phyloP scores from a whole-genome alignment of 495 filamentous ascomycete genomes.

The Polyplosphaeria fusca region DNA sequence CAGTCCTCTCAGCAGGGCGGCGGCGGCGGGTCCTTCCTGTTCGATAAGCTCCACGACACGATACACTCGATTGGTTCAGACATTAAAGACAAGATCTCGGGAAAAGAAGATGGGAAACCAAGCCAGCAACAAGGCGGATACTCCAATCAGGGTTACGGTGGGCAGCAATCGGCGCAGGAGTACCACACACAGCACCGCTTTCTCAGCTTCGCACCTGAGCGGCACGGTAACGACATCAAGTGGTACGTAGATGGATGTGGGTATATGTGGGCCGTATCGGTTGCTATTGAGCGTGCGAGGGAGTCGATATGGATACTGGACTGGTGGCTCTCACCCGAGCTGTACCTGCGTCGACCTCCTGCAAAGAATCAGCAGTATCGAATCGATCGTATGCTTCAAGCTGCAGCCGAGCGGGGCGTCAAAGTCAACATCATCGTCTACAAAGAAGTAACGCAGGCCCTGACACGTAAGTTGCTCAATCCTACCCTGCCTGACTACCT shows the following conservation, averaged over 20 bases:
- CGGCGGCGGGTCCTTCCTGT: constrained; percentile 47
- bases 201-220: constrained; percentile 73
- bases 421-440: constrained; percentile 89
- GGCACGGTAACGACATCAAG: constrained; percentile 66
- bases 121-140: constrained; percentile 13
- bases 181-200: constrained; percentile 61
- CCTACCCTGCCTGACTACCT: constrained; percentile 45
- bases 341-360: constrained; percentile 85
- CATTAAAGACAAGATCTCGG: constrained; percentile 48
- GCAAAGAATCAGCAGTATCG: constrained; percentile 79
- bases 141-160: neutral
- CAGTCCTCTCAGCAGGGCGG: constrained; percentile 36
- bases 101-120: constrained; percentile 25
- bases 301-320: constrained; percentile 92
- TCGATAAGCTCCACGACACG: constrained; percentile 55
- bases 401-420: constrained; percentile 84
- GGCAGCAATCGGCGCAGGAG: constrained; percentile 34
- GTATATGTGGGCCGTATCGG: constrained; percentile 87
- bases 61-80: constrained; percentile 53
- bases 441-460: constrained; percentile 78
- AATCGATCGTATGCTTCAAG: constrained; percentile 82
- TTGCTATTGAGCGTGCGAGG: constrained; percentile 76
- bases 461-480: constrained; percentile 69
- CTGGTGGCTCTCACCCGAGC: constrained; percentile 89
- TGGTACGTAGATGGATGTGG: constrained; percentile 90